Percentiles rank a stretch among this genome's conserved stretches.
Evolutionary conservation across 441 rosid species (phyloP).

Genomic region (Bocquillonia castaneifolia): DNA sequence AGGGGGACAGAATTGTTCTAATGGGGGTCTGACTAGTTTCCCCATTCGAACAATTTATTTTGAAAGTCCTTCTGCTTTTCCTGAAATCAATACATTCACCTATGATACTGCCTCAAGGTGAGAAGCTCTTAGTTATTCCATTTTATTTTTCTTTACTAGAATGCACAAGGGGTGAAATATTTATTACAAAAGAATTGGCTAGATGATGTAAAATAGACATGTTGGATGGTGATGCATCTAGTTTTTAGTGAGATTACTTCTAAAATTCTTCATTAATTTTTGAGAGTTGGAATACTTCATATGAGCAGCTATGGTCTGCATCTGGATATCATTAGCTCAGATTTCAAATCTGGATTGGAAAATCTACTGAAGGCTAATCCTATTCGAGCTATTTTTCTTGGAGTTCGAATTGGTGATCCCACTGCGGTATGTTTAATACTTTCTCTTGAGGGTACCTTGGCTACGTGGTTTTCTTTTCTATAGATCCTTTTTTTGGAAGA

Average conservation of each 20-base stretch:
- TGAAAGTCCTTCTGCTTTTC: slow-evolving; percentile 78
- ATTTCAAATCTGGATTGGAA: slow-evolving; percentile 98
- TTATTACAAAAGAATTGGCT: slow-evolving; percentile 8
- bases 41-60: slow-evolving; percentile 92
- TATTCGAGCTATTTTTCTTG: slow-evolving; percentile 93
- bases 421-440: slow-evolving; percentile 72
- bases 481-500: slow-evolving; percentile 6
- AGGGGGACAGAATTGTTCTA: slow-evolving; percentile 48
- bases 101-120: slow-evolving; percentile 74
- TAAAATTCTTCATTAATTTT: neutral
- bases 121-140: slow-evolving; percentile 16
- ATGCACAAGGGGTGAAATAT: neutral
- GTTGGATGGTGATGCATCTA: neutral
- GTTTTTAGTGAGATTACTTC: slow-evolving; percentile 6
- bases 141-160: slow-evolving; percentile 3
- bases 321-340: slow-evolving; percentile 73
- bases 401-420: slow-evolving; percentile 98
- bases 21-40: slow-evolving; percentile 54
- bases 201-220: slow-evolving; percentile 8
- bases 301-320: slow-evolving; percentile 71
- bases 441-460: slow-evolving; percentile 7
- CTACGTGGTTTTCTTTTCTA: neutral
- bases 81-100: slow-evolving; percentile 90
- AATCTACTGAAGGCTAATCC: slow-evolving; percentile 69
- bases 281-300: slow-evolving; percentile 20